phyloP scores from a whole-genome alignment of 371 early-diverging fungal genomes.

The Mortierella sp. region DNA sequence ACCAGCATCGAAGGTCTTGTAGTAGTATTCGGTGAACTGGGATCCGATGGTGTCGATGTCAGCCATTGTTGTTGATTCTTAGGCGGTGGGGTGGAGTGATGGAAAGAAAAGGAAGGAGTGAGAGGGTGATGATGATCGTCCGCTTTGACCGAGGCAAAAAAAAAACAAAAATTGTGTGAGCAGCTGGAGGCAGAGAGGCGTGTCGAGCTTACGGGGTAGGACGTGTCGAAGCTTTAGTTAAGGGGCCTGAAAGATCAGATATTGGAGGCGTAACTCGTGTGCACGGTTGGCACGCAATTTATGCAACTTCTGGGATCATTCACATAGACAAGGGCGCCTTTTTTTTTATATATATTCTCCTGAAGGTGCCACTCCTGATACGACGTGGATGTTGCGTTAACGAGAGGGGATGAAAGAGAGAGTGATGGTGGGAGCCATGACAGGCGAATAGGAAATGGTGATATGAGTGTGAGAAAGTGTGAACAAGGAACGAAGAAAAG shows the following conservation, averaged over 20 bases:
- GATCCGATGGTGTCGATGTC: slow-evolving; percentile 67
- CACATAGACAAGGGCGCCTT: neutral
- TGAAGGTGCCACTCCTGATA: neutral
- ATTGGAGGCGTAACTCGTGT: neutral
- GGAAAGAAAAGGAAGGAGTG: neutral
- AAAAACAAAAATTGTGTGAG: neutral
- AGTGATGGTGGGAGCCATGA: neutral
- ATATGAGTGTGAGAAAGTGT: neutral
- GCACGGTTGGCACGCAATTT: neutral
- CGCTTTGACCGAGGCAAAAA: slow-evolving; percentile 1
- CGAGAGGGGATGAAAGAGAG: neutral
- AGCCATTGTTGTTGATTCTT: slow-evolving; percentile 29
- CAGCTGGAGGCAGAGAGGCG: neutral
- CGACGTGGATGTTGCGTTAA: neutral
- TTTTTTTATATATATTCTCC: neutral
- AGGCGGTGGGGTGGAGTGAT: neutral
- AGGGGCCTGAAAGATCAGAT: neutral
- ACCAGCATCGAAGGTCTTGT: slow-evolving; percentile 83
- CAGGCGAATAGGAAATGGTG: too few species aligned
- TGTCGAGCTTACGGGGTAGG: neutral
- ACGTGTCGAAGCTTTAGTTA: neutral
- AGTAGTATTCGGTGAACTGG: slow-evolving; percentile 88
- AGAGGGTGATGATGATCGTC: slow-evolving; percentile 4
- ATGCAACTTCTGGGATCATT: neutral
- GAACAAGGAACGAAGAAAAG: too few species aligned